phyloP scores from a whole-genome alignment of 2,329 filamentous ascomycete genomes.

The Monosporascus sp. region DNA sequence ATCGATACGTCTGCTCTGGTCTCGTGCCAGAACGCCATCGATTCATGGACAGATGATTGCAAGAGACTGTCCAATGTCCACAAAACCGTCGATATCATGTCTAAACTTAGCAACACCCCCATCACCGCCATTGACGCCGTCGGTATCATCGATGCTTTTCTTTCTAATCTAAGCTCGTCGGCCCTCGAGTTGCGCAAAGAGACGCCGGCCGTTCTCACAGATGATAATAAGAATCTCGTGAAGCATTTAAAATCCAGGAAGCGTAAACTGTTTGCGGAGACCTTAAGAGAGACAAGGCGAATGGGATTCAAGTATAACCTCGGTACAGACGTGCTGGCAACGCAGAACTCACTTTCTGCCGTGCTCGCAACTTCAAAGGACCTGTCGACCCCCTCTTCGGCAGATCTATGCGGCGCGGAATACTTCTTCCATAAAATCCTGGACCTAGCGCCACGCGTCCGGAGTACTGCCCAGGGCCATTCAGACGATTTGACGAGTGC shows the following conservation, averaged over 20 bases:
- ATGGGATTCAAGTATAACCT: conserved; percentile 91
- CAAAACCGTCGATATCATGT: conserved; percentile 72
- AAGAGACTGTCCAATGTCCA: conserved; percentile 66
- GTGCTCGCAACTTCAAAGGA: conserved; percentile 59
- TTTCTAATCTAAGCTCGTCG: conserved; percentile 61
- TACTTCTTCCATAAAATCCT: conserved; percentile 76
- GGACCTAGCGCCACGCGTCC: conserved; percentile 64
- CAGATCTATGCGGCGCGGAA: conserved; percentile 45
- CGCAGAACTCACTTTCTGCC: conserved; percentile 65
- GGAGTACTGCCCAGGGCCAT: conserved; percentile 66
- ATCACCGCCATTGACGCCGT: conserved; percentile 51
- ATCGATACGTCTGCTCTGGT: conserved; percentile 29
- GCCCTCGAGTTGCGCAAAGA: conserved; percentile 74
- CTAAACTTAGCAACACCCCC: conserved; percentile 51
- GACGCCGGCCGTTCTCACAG: conserved; percentile 74
- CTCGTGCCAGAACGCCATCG: conserved; percentile 30
- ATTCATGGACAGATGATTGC: conserved; percentile 42
- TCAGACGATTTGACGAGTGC: conserved; percentile 79
- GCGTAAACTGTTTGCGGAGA: conserved; percentile 84
- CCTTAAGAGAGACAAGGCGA: conserved; percentile 71
- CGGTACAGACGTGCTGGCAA: conserved; percentile 64
- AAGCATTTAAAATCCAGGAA: conserved; percentile 91
- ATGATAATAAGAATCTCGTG: conserved; percentile 78
- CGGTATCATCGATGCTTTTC: conserved; percentile 60
- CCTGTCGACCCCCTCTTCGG: conserved; percentile 27